Conservation (phyloP, 345 rosid species). For the Dimocarpus longan region DNA sequence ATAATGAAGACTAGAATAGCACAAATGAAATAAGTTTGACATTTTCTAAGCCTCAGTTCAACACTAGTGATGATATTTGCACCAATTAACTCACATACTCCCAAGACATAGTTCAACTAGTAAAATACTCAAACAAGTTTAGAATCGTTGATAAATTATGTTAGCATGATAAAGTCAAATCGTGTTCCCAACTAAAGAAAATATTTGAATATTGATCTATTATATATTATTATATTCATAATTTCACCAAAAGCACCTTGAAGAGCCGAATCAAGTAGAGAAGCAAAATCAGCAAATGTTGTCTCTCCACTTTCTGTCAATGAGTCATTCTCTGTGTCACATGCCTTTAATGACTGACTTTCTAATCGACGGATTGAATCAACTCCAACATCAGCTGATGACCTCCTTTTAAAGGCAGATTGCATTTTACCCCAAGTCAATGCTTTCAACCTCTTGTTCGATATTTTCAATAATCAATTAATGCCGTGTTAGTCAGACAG, state of each 20-base stretch:
- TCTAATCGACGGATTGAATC: conserved; percentile 49
- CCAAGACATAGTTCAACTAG: background rate
- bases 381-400: conserved; percentile 37
- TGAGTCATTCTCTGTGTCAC: conserved; percentile 81
- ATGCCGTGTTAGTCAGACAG: conserved; percentile 87
- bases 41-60: background rate
- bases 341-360: conserved; percentile 69
- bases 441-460: conserved; percentile 75
- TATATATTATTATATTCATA: background rate
- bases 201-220: background rate
- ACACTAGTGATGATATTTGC: background rate
- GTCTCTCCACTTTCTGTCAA: conserved; percentile 70
- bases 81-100: background rate
- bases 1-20: background rate
- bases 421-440: conserved; percentile 34
- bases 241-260: conserved; percentile 56
- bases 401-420: conserved; percentile 58
- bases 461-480: conserved; percentile 77
- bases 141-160: background rate
- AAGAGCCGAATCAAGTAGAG: conserved; percentile 84
- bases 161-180: background rate
- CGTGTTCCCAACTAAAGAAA: background rate
- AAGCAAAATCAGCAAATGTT: conserved; percentile 72
- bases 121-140: background rate
- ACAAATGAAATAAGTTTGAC: background rate